Percentiles rank a stretch among this genome's conserved stretches.
Conservation (phyloP, 352 stramenopile genomes). For the Thalassiosira pacifica region DNA sequence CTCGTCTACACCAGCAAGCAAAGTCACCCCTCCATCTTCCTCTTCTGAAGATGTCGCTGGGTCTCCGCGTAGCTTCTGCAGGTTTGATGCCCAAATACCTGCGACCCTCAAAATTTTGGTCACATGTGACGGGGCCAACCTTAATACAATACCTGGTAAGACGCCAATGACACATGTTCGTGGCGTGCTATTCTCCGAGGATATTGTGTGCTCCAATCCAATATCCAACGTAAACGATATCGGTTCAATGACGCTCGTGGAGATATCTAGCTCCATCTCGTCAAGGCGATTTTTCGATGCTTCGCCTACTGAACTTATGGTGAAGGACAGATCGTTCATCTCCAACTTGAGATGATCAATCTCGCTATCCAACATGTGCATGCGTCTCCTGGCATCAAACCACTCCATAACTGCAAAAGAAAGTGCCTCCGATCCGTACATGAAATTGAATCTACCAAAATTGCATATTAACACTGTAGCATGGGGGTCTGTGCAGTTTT, state of each 20-base stretch:
- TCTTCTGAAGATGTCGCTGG: background rate
- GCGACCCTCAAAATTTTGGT: conserved; percentile 76
- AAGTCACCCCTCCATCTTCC: background rate
- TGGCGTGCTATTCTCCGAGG: conserved; percentile 59
- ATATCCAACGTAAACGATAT: conserved; percentile 78
- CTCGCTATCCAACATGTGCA: conserved; percentile 62
- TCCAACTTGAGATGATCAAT: conserved; percentile 78
- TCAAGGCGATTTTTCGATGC: conserved; percentile 53
- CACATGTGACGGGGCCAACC: conserved; percentile 72
- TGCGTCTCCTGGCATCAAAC: conserved; percentile 64
- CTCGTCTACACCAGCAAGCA: conserved; percentile 48
- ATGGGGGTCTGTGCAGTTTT: conserved; percentile 75
- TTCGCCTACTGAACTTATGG: conserved; percentile 60
- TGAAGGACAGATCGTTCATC: conserved; percentile 75
- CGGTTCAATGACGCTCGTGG: conserved; percentile 81
- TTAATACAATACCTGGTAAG: conserved; percentile 77
- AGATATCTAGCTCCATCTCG: conserved; percentile 50
- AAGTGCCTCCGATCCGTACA: conserved; percentile 73
- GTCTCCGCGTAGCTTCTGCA: conserved; percentile 62
- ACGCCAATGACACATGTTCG: conserved; percentile 81
- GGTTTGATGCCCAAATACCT: conserved; percentile 75
- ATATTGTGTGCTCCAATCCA: conserved; percentile 74
- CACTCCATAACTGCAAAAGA: conserved; percentile 70
- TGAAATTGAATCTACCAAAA: conserved; percentile 82
- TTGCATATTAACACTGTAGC: conserved; percentile 82